Evolutionary conservation across 2,329 filamentous ascomycete species (phyloP), one percentile per base, ranked within the genome.

Genomic region (Samsoniella hepiali): DNA sequence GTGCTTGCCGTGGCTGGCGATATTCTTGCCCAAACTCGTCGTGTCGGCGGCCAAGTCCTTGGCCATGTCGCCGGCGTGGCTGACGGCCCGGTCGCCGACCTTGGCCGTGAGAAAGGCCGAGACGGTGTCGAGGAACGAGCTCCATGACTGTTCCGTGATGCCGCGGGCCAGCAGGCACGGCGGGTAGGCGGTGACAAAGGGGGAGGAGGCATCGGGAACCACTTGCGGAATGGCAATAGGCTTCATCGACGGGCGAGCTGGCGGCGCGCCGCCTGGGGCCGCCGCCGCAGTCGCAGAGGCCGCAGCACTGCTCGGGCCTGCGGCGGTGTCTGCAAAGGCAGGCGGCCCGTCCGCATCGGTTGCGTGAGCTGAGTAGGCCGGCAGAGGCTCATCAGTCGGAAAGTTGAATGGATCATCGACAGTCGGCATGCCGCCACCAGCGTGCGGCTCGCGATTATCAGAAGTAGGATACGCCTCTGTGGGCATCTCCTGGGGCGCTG

Each of bases 71-170:
- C 72, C 75, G 1, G 78, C 79, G 64, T 81, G 79, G 36, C 72
- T 73, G 22, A 81, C 63, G 6, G 79, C 79, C 3, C 77, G 75
- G 57, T 79, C 76, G 0, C 77, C 76, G 0, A 81, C 77, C 27
- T 74, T 79, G 57, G 79, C 79, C 0, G 75, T 73, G 6, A 82
- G 73, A 63, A 82, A 82, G 1, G 77, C 79, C 0, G 80, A 82
- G 2, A 80, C 68, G 8, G 79, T 80, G 22, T 72, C 66, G 1
- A 77, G 61, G 17, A 77, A 76, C 0, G 75, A 72, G 9, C 61
- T 56, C 75, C 75, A 78, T 0, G 73, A 71, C n/a, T 71, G 67
- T 7, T 71, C 63, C 0, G 75, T 72, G 63, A 78, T 74, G 47
- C 75, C 80, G 42, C 74, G 72, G 17, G 69, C 65, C 0, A 81